Evolutionary conservation across 1,284 basidiomycete species (phyloP), one percentile per base, ranked within the genome.

Genomic region (Cryptococcus neoformans): DNA sequence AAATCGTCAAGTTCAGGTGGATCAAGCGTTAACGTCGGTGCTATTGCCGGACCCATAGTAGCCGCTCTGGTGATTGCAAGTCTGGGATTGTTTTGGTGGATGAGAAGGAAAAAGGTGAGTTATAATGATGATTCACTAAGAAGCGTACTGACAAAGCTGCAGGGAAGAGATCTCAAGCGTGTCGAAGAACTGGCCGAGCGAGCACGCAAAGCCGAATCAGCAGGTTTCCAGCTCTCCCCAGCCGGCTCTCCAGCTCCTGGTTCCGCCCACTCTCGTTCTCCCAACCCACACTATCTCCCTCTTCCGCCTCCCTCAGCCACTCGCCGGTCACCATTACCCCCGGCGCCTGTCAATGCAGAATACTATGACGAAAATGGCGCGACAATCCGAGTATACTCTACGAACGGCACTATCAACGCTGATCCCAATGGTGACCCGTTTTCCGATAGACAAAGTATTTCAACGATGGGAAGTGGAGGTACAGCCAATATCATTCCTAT

Each of bases 401-500:
- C 60, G n/a, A 68, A 69, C 42, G 61, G 65, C 40, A 62, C 58
- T 8, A 78, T 76, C 60, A 68, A 76, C 46, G 62, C 70, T 14
- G 71, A 74, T 54, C 70, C 72, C 34, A 47, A 62, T 45, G 62
- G 60, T 2, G 71, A 78, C 55, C 76, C 76, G 8, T 78, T 78
- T 57, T 63, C 68, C 7, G 76, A 78, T 55, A 44, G 63, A 16
- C 66, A 69, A 35, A 71, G 68, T 42, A 62, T 78, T 21, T 69
- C 68, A 0, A 76, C 74, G 0, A 66, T 66, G 45, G 56, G 61
- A 14, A 59, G 57, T 16, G 60, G 59, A 1, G 65, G 58, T 4
- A 67, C 64, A 11, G 74, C 75, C 36, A 75, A 78, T 51, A 74
- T 78, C 46, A 76, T 78, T 28, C 78, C 77, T 1, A 79, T 78